Evolutionary conservation across 306 rosid genomes (phyloP).

Genomic region (Trifolium repens): DNA sequence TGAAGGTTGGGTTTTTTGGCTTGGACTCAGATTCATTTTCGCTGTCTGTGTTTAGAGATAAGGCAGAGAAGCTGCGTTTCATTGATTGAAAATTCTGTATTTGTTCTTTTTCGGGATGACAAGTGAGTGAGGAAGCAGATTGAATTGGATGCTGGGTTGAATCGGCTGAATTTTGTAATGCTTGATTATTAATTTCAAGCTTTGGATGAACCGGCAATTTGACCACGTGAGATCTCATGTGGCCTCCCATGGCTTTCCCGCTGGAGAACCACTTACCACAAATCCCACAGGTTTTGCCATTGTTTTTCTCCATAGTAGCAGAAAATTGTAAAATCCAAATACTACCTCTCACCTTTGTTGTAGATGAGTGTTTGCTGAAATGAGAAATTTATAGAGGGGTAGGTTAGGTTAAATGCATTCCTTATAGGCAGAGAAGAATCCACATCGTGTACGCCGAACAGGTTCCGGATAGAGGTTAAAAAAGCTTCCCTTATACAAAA

Average conservation of each 20-base stretch:
- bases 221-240: conserved; percentile 72
- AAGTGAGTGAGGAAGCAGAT: conserved; percentile 11
- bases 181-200: not conserved
- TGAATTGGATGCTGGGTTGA: not conserved
- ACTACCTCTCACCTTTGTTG: conserved; percentile 19
- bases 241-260: conserved; percentile 80
- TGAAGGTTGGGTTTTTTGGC: conserved; percentile 39
- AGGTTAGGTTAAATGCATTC: conserved; percentile 53
- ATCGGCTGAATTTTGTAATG: not conserved
- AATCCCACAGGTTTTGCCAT: conserved; percentile 49
- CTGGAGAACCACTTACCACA: conserved; percentile 53
- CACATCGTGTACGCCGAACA: not conserved
- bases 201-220: conserved; percentile 51
- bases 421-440: not conserved
- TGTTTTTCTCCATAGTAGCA: conserved; percentile 50
- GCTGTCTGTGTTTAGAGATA: not conserved
- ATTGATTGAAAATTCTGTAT: conserved; percentile 28
- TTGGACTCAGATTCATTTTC: conserved; percentile 34
- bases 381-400: conserved; percentile 34
- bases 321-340: not conserved
- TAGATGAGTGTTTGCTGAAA: conserved; percentile 14
- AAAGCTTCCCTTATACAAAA: conserved; percentile 41
- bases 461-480: not conserved
- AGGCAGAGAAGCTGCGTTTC: conserved; percentile 7
- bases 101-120: not conserved